Evolutionary conservation across 73 alveolate genomes (phyloP).

Genomic region (Paramecium bursaria): DNA sequence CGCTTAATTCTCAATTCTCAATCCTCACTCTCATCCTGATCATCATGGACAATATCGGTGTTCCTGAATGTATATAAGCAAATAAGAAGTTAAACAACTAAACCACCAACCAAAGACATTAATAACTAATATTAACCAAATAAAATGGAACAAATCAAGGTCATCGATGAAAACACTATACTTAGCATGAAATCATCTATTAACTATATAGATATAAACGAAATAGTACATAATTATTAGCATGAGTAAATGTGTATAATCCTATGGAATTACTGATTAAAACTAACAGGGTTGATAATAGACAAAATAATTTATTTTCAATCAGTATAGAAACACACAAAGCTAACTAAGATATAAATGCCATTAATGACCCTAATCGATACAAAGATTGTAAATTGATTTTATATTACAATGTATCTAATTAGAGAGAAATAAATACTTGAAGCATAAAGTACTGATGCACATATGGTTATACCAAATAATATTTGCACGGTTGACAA

Average conservation of each 20-base stretch:
- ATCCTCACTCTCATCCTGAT: too few relatives aligned
- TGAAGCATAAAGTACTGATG: background rate
- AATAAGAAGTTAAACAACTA: too few relatives aligned
- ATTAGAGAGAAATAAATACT: background rate
- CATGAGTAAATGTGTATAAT: constrained; percentile 14
- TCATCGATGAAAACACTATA: too few relatives aligned
- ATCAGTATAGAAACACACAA: background rate
- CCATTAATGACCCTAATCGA: constrained; percentile 10
- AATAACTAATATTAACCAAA: too few relatives aligned
- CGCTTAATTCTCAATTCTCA: too few relatives aligned
- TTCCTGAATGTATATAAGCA: too few relatives aligned
- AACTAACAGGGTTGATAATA: background rate
- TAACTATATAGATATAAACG: background rate
- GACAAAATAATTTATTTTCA: background rate
- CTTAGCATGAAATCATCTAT: constrained; percentile 61
- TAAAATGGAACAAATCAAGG: too few relatives aligned
- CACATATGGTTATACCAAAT: background rate
- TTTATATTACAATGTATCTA: constrained; percentile 12
- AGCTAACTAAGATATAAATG: constrained; percentile 9
- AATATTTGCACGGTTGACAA: constrained; percentile 3
- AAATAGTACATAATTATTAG: constrained; percentile 17
- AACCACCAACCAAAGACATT: too few relatives aligned
- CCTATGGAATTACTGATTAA: constrained; percentile 38
- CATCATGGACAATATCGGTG: too few relatives aligned
- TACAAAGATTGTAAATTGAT: background rate